phyloP scores from a whole-genome alignment of 495 filamentous ascomycete species.

The Penicillium silybi region DNA sequence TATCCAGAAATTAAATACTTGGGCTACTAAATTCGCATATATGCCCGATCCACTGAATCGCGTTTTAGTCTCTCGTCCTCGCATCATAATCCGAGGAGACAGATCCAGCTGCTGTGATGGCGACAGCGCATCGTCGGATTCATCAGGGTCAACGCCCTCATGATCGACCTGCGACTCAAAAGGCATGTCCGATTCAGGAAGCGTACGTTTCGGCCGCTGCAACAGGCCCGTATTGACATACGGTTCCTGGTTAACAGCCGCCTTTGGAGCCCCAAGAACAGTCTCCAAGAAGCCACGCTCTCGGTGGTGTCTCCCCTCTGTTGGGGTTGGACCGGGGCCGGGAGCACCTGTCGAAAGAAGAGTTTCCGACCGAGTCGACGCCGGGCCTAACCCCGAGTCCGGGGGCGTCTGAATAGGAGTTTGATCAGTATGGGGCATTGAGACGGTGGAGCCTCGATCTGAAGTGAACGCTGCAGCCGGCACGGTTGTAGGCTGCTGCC shows the following conservation, averaged over 20 bases:
- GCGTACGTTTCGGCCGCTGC: slow-evolving; percentile 27
- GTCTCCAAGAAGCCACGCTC: slow-evolving; percentile 43
- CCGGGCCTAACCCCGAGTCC: slow-evolving; percentile 32
- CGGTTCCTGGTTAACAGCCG: slow-evolving; percentile 37
- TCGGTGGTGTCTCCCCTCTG: slow-evolving; percentile 6
- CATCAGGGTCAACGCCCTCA: slow-evolving; percentile 8
- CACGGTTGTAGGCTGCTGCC: slow-evolving; percentile 43
- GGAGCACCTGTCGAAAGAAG: slow-evolving; percentile 14
- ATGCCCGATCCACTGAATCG: slow-evolving; percentile 43
- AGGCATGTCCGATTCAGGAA: slow-evolving; percentile 7
- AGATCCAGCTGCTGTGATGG: slow-evolving; percentile 39
- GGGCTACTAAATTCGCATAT: slow-evolving; percentile 40
- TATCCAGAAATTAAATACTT: slow-evolving; percentile 23
- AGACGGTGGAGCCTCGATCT: slow-evolving; percentile 24
- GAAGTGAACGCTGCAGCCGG: slow-evolving; percentile 24
- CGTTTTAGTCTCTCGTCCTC: slow-evolving; percentile 42
- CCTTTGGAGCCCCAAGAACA: slow-evolving; percentile 41
- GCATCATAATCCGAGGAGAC: slow-evolving; percentile 40
- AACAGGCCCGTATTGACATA: slow-evolving; percentile 30
- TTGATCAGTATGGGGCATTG: slow-evolving; percentile 20
- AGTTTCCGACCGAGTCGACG: slow-evolving; percentile 28
- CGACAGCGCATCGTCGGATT: slow-evolving; percentile 20
- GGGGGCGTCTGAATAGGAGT: slow-evolving; percentile 28
- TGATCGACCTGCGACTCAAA: slow-evolving; percentile 8
- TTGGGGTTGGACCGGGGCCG: slow-evolving; percentile 2